Evolutionary conservation across 306 rosid species (phyloP).

Genomic region (Delonix regia): DNA sequence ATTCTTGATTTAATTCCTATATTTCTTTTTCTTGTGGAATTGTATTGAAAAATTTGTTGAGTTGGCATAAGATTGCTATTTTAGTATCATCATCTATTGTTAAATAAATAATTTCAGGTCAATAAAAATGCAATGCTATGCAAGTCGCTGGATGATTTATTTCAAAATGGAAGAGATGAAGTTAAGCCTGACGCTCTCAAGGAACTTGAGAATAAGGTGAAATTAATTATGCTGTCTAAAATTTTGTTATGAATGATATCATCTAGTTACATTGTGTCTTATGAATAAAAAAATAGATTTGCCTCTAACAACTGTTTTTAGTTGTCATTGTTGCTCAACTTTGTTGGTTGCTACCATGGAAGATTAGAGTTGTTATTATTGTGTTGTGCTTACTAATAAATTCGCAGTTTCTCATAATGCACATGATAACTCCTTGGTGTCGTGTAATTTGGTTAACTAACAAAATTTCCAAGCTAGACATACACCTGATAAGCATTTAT

Average conservation of each 20-base stretch:
- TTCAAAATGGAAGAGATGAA: constrained; percentile 65
- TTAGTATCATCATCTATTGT: background rate
- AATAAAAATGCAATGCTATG: constrained; percentile 75
- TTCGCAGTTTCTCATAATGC: background rate
- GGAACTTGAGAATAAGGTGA: constrained; percentile 68
- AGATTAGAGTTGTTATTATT: background rate
- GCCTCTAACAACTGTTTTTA: background rate
- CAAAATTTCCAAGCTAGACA: background rate
- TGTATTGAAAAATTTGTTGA: background rate
- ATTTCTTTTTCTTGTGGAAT: background rate
- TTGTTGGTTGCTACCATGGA: background rate
- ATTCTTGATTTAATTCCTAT: background rate
- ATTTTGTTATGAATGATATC: background rate
- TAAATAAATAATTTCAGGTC: constrained; percentile 46
- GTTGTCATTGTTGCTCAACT: background rate
- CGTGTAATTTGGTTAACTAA: background rate
- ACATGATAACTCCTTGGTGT: background rate
- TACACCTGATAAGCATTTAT: background rate
- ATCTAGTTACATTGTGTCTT: background rate
- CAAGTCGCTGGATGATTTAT: constrained; percentile 66
- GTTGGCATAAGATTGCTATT: background rate
- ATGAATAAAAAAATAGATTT: background rate
- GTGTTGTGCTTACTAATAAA: background rate
- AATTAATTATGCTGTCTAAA: constrained; percentile 19
- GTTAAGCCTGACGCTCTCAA: constrained; percentile 58